Percentiles rank a stretch among this genome's conserved stretches.
Evolutionary conservation across 2,329 filamentous ascomycete species (phyloP).

Genomic region (Talaromyces sp.): DNA sequence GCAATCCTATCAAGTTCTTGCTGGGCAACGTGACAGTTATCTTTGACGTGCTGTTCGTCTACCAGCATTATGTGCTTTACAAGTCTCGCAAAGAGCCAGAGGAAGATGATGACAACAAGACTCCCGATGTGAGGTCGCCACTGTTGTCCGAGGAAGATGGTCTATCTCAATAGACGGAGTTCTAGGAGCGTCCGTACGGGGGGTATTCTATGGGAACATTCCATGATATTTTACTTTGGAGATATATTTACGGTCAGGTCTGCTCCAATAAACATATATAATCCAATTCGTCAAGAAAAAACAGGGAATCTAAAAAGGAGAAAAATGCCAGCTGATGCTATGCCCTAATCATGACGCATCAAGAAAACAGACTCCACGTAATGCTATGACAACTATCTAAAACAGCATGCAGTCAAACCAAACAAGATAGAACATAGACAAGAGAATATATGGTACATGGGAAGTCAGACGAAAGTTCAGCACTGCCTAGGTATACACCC

Average conservation of each 20-base stretch:
- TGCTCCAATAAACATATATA: not conserved
- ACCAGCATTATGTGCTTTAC: constrained; percentile 86
- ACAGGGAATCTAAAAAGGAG: not conserved
- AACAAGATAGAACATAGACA: not conserved
- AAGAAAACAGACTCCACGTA: not conserved
- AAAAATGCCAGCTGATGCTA: not conserved
- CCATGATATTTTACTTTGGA: not conserved
- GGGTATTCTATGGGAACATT: not conserved
- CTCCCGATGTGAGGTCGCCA: constrained; percentile 30
- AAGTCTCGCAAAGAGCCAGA: constrained; percentile 25
- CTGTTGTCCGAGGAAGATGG: constrained; percentile 26
- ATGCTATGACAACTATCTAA: not conserved
- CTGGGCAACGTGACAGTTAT: constrained; percentile 81
- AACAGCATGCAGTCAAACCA: not conserved
- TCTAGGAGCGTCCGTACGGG: not conserved
- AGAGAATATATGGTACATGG: not conserved
- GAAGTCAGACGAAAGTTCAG: not conserved
- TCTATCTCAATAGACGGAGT: not conserved
- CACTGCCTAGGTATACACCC: not conserved
- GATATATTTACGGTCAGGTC: no score
- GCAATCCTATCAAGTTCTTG: constrained; percentile 87
- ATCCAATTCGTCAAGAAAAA: not conserved
- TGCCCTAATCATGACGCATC: not conserved
- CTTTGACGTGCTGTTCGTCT: constrained; percentile 83
- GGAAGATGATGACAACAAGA: constrained; percentile 24